Base-by-base conservation (phyloP, 75 land plant genomes). In the Cryptomeria japonica region DNA sequence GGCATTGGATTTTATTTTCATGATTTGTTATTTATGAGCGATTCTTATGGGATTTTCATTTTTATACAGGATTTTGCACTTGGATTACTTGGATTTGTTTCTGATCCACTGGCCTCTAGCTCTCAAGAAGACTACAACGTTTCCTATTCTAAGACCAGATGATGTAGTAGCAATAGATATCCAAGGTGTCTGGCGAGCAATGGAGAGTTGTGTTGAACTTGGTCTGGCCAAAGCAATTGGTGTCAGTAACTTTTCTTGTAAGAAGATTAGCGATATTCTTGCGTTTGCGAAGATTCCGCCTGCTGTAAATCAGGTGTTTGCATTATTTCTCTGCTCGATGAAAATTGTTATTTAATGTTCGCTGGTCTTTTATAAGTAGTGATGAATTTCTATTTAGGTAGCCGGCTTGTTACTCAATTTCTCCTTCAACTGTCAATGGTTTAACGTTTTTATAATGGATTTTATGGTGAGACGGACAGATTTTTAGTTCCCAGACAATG, bases 41-140 rank as follows among this genome's bases (percentile, higher is more conserved):
- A 51, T 51, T 14, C 16, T 51, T 12, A 51, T 2, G 55, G 55
- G 13, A 0, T 51, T 58, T 58, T 2, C 22, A 5, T 19, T 58
- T 58, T 58, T 4, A 22, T 32, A 13, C 91, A 91, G 91, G 32
- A 37, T 37, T 3, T 85, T 91, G 91, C 56, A 91, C 85, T 41
- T 92, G 77, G 92, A 89, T 2, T 92, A 91, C 51, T 58, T 92
- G 89, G 93, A 92, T 78, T 39, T 92, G 58, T 91, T 87, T 53
- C 76, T 92, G 72, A 85, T 92, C 4, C 93, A 92, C 85, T 88
- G 84, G 92, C 93, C 93, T 11, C 5, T 89, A 56, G 77, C 46
- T 64, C 34, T 88, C 36, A 89, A 88, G 44, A 86, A 78, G 18
- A 34, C 78, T 11, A 53, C n/a, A 22, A 77, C 55, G 2, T 73